Conservation (phyloP, 495 filamentous ascomycete species). For the Neurospora sp. region DNA sequence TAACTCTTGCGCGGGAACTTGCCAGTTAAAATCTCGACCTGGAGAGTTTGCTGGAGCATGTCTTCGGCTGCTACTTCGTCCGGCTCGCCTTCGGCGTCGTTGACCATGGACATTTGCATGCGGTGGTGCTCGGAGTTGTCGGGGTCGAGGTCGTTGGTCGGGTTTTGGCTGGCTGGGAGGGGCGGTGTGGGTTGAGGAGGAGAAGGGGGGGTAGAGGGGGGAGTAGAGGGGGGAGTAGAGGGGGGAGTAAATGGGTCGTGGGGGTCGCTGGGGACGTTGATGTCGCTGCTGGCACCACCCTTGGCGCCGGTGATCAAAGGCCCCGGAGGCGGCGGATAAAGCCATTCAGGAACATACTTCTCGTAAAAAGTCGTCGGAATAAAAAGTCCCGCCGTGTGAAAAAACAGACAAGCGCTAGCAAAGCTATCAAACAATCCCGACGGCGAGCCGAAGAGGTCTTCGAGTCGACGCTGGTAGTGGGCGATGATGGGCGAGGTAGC, state of each 20-base stretch:
- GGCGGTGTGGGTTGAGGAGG: background rate
- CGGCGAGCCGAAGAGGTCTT: constrained; percentile 30
- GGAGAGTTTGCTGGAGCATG: background rate
- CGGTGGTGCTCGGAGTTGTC: background rate
- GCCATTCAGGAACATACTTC: background rate
- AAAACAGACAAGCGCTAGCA: constrained; percentile 42
- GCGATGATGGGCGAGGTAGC: background rate
- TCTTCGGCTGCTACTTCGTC: background rate
- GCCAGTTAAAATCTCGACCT: background rate
- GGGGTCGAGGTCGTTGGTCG: background rate
- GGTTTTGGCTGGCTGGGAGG: background rate
- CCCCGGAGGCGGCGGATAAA: background rate
- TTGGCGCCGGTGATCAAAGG: background rate
- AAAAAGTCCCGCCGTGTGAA: constrained; percentile 32
- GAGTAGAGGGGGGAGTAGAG: background rate
- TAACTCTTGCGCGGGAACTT: constrained; percentile 12
- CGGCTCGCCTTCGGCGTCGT: background rate
- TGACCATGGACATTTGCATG: background rate
- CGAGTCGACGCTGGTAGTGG: background rate
- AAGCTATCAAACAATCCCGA: constrained; percentile 41
- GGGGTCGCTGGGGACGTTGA: background rate
- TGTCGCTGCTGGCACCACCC: constrained; percentile 1
- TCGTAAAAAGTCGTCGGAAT: constrained; percentile 27
- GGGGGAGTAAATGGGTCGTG: background rate
- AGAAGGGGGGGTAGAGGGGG: background rate